A percentile compares a stretch with the other conserved stretches of the same genome.
Evolutionary conservation across 2,329 filamentous ascomycete genomes (phyloP).

Genomic region (Fusarium annulatum): DNA sequence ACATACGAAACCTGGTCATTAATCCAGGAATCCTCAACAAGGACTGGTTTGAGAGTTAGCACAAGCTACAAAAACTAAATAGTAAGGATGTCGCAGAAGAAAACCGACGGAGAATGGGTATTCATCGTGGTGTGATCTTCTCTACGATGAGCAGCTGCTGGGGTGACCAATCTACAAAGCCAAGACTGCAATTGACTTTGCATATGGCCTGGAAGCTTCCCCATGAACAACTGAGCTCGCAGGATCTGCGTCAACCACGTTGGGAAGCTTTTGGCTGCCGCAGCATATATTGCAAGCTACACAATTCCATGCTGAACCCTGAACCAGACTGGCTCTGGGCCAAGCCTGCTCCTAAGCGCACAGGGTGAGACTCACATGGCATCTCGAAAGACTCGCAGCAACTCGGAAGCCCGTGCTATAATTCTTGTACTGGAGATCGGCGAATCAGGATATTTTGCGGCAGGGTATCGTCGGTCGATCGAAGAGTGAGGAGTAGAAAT

Average conservation of each 20-base stretch:
- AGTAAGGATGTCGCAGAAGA: slow-evolving; percentile 6
- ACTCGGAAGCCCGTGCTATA: slow-evolving; percentile 37
- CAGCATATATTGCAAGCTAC: slow-evolving; percentile 20
- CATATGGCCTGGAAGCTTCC: slow-evolving; percentile 5
- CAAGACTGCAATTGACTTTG: slow-evolving; percentile 40
- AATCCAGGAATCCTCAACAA: slow-evolving; percentile 55
- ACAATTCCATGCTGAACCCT: slow-evolving; percentile 5
- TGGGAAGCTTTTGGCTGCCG: slow-evolving; percentile 13
- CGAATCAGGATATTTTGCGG: slow-evolving; percentile 16
- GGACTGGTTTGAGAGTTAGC: slow-evolving; percentile 47
- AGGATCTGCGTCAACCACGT: slow-evolving; percentile 10
- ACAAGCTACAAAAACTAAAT: slow-evolving; percentile 7
- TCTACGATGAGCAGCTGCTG: not conserved
- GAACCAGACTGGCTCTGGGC: slow-evolving; percentile 8
- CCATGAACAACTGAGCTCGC: slow-evolving; percentile 1
- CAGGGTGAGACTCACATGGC: slow-evolving; percentile 51
- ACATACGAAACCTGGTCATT: slow-evolving; percentile 53
- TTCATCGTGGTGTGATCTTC: slow-evolving; percentile 5
- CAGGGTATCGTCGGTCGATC: slow-evolving; percentile 33
- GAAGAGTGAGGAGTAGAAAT: slow-evolving; percentile 26
- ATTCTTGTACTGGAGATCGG: slow-evolving; percentile 35
- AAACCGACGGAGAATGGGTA: slow-evolving; percentile 6
- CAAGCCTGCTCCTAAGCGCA: slow-evolving; percentile 14
- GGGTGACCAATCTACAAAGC: slow-evolving; percentile 20
- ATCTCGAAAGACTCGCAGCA: slow-evolving; percentile 49